Evolutionary conservation across 345 rosid species (phyloP).

Genomic region (Gossypium turneri): DNA sequence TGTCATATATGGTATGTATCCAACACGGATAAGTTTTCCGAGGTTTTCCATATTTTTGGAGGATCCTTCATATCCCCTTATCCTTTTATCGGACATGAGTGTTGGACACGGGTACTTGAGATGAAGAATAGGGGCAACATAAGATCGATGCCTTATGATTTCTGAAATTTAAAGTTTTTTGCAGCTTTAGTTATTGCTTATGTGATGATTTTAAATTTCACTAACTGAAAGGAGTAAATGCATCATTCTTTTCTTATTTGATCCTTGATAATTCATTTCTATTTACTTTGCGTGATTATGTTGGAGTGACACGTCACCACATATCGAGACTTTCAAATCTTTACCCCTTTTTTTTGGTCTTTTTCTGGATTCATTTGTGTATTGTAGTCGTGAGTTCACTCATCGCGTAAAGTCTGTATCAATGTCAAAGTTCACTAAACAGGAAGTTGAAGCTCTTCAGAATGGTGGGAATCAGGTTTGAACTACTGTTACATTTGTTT

Average conservation of each 20-base stretch:
- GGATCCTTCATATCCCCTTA: neutral
- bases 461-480: constrained; percentile 97
- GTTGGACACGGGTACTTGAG: neutral
- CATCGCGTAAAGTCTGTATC: constrained; percentile 99
- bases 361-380: constrained; percentile 8
- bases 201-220: neutral
- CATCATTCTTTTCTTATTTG: neutral
- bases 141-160: neutral
- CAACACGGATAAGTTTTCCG: neutral
- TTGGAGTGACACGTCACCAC: neutral
- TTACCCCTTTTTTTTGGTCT: constrained; percentile 10
- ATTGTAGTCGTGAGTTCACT: constrained; percentile 91
- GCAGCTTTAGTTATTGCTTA: neutral
- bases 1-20: neutral
- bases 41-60: neutral
- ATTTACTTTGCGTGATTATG: neutral
- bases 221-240: neutral
- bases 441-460: constrained; percentile 97
- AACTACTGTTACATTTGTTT: constrained; percentile 4
- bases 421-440: constrained; percentile 90
- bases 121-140: neutral
- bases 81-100: neutral
- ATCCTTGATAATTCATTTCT: neutral
- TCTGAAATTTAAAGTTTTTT: neutral
- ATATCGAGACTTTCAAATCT: neutral